Evolutionary conservation across 2,329 filamentous ascomycete species (phyloP).

Genomic region (Akanthomyces dipterigenus): DNA sequence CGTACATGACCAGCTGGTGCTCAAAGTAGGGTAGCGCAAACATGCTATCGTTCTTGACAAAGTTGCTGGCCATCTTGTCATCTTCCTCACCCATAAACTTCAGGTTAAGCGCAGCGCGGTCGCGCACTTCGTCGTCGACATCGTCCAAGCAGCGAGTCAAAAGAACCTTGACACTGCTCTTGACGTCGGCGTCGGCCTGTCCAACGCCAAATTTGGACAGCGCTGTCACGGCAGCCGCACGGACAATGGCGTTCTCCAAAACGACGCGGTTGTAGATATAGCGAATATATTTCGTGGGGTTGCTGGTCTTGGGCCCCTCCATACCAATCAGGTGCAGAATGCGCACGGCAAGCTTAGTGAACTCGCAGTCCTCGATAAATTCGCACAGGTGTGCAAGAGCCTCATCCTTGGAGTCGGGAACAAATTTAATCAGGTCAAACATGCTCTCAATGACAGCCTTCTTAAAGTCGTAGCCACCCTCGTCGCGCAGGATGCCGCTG

Average conservation of each 20-base stretch:
- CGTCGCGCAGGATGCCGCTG: constrained; percentile 91
- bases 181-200: constrained; percentile 93
- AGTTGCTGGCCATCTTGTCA: constrained; percentile 75
- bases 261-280: constrained; percentile 99
- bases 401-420: constrained; percentile 75
- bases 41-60: constrained; percentile 96
- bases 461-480: constrained; percentile 98
- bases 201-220: constrained; percentile 95
- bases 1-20: constrained; percentile 95
- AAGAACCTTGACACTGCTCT: constrained; percentile 88
- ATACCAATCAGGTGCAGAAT: constrained; percentile 90
- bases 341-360: constrained; percentile 92
- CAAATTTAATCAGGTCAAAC: constrained; percentile 98
- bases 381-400: constrained; percentile 94
- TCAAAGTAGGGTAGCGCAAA: constrained; percentile 93
- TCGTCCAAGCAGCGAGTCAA: constrained; percentile 92
- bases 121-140: constrained; percentile 93
- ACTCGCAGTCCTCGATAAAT: constrained; percentile 99
- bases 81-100: constrained; percentile 89
- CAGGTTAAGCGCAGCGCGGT: constrained; percentile 88
- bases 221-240: constrained; percentile 90
- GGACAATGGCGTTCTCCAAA: constrained; percentile 90
- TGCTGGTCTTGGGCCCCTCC: constrained; percentile 89
- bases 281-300: constrained; percentile 97
- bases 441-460: constrained; percentile 96